phyloP scores from a whole-genome alignment of 768 basidiomycete species.

The Naganishia kalamii region DNA sequence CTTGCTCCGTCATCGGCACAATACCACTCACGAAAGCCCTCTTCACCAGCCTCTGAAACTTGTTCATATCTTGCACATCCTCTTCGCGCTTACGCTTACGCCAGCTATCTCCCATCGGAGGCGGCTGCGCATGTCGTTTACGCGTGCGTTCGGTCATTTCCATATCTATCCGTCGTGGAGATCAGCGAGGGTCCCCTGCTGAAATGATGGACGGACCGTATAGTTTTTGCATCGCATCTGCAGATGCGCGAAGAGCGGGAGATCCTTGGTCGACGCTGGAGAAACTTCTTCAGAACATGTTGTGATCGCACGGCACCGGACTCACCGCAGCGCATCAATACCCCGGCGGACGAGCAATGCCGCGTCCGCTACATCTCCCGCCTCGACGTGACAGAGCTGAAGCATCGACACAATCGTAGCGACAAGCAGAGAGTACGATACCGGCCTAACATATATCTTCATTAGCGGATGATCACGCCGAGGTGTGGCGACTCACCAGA shows the following conservation, averaged over 20 bases:
- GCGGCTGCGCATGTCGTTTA: slow-evolving; percentile 2
- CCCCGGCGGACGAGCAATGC: slow-evolving; percentile 2
- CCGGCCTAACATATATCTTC: background rate
- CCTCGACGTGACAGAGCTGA: background rate
- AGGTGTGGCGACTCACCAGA: background rate
- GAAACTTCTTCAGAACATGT: background rate
- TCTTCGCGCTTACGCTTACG: slow-evolving; percentile 2
- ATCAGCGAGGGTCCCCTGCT: too few relatives aligned
- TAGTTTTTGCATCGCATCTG: slow-evolving; percentile 1
- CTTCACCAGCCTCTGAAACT: slow-evolving; percentile 11
- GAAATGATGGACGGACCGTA: background rate
- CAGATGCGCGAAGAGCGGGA: background rate
- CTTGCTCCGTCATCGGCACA: too few relatives aligned
- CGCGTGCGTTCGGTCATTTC: background rate
- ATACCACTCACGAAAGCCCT: background rate
- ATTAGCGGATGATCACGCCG: background rate
- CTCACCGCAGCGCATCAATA: slow-evolving; percentile 8
- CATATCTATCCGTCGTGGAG: background rate
- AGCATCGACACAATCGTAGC: slow-evolving; percentile 7
- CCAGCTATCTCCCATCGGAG: slow-evolving; percentile 3
- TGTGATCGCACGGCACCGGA: background rate
- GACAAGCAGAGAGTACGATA: background rate
- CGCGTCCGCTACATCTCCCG: background rate
- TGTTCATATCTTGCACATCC: slow-evolving; percentile 5
- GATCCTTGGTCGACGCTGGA: background rate